Base-by-base conservation (phyloP, 495 filamentous ascomycete species). In the Neurospora sp. region DNA sequence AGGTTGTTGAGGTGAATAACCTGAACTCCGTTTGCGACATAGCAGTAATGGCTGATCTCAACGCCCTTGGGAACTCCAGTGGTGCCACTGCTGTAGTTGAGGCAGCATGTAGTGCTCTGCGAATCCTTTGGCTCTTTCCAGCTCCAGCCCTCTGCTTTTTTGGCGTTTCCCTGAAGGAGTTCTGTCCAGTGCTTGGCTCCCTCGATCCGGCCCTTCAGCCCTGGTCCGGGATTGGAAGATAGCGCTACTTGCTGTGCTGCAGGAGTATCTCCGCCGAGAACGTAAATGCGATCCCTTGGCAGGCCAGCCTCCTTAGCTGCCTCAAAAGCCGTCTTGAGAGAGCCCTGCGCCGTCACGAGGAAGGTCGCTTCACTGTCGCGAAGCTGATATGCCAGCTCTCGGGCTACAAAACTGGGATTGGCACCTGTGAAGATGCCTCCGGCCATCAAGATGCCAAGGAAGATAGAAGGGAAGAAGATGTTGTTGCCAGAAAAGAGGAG, bases 41-140 rank as follows among this genome's bases (percentile, higher is more conserved):
- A 91, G 74, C 92, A 90, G 44, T 83, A 81, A 80, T 96, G 93
- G 16, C 89, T 87, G 74, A 96, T 90, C 80, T 92, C 90, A 35
- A 95, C 93, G 31, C 93, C 93, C 78, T 96, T 97, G 16, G 93
- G 91, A 7, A 92, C 84, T 4, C 93, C 93, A 0, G 93, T 96
- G 9, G 93, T 97, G 4, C 93, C 93, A 70, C 86, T 88, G 71
- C 86, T 89, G 81, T 94, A 94, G 76, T 93, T 93, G 71, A 94
- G 84, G 66, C 83, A 85, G 75, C 84, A 85, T 8, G 81, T 77
- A 9, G 82, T 81, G 54, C 71, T 71, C 9, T 72, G 75, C 0
- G 85, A 71, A 71, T 85, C 78, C 5, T 72, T 44, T 0, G 83
- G 82, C 42, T 85, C 83, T 59, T 75, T 41, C 82, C 81, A 84